phyloP scores from a whole-genome alignment of 345 rosid genomes.

The Raphanus raphanistrum region DNA sequence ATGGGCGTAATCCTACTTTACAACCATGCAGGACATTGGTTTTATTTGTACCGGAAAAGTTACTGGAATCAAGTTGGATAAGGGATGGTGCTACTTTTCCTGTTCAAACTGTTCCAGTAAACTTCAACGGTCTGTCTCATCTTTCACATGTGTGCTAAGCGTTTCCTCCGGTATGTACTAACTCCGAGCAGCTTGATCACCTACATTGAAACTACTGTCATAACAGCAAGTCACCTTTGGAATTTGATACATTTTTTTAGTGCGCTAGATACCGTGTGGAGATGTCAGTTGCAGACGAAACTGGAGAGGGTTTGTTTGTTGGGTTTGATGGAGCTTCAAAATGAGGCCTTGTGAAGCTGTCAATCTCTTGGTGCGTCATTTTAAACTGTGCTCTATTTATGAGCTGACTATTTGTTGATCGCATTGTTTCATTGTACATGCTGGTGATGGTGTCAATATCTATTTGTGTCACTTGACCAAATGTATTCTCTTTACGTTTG shows the following conservation, averaged over 20 bases:
- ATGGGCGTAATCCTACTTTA: neutral
- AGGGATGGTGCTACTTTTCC: neutral
- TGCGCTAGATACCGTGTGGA: neutral
- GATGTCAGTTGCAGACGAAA: neutral
- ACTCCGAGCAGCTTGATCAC: neutral
- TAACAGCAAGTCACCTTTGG: neutral
- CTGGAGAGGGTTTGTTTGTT: neutral
- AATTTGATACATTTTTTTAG: too few species aligned
- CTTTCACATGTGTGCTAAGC: neutral
- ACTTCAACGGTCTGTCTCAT: neutral
- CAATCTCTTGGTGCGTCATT: neutral
- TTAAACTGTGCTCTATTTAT: too few species aligned
- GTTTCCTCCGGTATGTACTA: neutral
- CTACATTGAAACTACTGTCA: neutral
- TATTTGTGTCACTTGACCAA: neutral
- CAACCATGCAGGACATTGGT: neutral
- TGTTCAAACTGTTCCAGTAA: neutral
- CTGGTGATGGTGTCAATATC: too few species aligned
- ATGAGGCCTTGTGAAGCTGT: neutral
- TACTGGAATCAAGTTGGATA: neutral
- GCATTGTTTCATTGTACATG: too few species aligned
- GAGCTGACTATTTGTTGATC: too few species aligned
- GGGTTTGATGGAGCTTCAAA: neutral
- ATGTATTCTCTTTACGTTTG: neutral
- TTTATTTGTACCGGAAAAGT: neutral